Conservation (phyloP, 441 rosid species). For the Macaranga tanarius region DNA sequence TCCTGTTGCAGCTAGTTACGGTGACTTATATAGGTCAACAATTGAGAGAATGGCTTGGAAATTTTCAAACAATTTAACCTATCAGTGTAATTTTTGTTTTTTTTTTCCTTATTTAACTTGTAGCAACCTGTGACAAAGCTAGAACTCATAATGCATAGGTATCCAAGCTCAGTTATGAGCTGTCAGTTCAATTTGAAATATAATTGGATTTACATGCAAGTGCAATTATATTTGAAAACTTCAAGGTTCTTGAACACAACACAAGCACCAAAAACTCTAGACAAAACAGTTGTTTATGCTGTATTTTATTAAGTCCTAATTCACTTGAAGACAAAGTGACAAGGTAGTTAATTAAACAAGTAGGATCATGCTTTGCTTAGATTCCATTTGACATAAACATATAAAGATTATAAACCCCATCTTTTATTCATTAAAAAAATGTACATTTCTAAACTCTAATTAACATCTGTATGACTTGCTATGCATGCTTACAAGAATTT, state of each 20-base stretch:
- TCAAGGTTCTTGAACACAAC: neutral
- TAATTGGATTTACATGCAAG: neutral
- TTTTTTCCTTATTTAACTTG: neutral
- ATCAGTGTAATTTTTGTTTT: neutral
- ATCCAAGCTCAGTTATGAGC: neutral
- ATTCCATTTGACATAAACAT: slow-evolving; percentile 16
- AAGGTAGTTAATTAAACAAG: slow-evolving; percentile 14
- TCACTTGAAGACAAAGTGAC: slow-evolving; percentile 7
- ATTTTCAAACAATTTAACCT: neutral
- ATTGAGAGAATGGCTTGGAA: neutral
- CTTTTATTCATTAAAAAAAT: neutral
- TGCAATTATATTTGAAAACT: slow-evolving; percentile 2
- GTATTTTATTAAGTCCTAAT: slow-evolving; percentile 12
- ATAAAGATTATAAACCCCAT: neutral
- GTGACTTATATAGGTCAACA: neutral
- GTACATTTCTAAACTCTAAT: slow-evolving; percentile 4
- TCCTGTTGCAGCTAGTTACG: neutral
- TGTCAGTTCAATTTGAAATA: slow-evolving; percentile 19
- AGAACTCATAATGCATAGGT: neutral
- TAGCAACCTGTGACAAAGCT: neutral
- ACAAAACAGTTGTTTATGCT: slow-evolving; percentile 17
- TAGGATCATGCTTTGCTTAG: slow-evolving; percentile 13
- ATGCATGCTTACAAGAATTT: slow-evolving; percentile 14
- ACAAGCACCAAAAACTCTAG: slow-evolving; percentile 11
- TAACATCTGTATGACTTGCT: slow-evolving; percentile 13